phyloP scores from a whole-genome alignment of 2,329 filamentous ascomycete species.

The Ceratocystis alfenasii region DNA sequence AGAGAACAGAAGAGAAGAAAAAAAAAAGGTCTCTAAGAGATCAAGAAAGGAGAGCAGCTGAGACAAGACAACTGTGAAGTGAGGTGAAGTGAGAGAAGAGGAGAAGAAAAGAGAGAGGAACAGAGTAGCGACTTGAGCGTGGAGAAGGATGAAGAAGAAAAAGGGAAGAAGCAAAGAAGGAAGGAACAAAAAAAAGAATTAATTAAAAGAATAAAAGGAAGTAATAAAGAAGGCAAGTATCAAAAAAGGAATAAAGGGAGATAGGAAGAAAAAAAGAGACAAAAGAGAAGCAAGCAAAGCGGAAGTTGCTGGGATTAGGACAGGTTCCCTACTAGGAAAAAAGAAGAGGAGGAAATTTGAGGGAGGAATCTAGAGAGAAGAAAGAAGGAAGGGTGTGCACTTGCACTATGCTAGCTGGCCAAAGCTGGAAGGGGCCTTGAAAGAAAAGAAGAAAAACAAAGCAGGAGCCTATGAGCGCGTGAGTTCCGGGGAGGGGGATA shows the following conservation, averaged over 20 bases:
- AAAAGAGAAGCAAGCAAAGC: slow-evolving; percentile 15
- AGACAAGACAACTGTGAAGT: background rate
- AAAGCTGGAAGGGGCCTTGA: slow-evolving; percentile 12
- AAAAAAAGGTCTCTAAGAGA: slow-evolving; percentile 2
- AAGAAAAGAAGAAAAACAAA: slow-evolving; percentile 1
- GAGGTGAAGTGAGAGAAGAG: slow-evolving; percentile 18
- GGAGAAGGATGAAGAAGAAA: slow-evolving; percentile 17
- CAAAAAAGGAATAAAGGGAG: slow-evolving; percentile 12
- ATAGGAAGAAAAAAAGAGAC: slow-evolving; percentile 25
- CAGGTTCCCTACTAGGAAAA: background rate
- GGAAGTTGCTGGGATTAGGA: slow-evolving; percentile 7
- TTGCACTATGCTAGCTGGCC: slow-evolving; percentile 10
- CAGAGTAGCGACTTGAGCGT: slow-evolving; percentile 17
- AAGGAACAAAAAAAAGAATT: background rate
- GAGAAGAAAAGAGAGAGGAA: slow-evolving; percentile 23
- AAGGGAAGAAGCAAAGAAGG: slow-evolving; percentile 16
- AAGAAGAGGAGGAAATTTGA: slow-evolving; percentile 13
- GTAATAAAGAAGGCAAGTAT: slow-evolving; percentile 15
- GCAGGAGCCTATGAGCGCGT: background rate
- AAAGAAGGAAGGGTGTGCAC: slow-evolving; percentile 8
- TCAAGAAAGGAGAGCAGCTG: slow-evolving; percentile 19
- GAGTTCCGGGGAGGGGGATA: background rate
- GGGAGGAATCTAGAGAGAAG: slow-evolving; percentile 8
- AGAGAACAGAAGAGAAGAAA: slow-evolving; percentile 3
- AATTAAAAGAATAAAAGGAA: slow-evolving; percentile 22